Evolutionary conservation across 2,329 filamentous ascomycete species (phyloP), one percentile per base, ranked within the genome.

Genomic region (Alternaria sp.): DNA sequence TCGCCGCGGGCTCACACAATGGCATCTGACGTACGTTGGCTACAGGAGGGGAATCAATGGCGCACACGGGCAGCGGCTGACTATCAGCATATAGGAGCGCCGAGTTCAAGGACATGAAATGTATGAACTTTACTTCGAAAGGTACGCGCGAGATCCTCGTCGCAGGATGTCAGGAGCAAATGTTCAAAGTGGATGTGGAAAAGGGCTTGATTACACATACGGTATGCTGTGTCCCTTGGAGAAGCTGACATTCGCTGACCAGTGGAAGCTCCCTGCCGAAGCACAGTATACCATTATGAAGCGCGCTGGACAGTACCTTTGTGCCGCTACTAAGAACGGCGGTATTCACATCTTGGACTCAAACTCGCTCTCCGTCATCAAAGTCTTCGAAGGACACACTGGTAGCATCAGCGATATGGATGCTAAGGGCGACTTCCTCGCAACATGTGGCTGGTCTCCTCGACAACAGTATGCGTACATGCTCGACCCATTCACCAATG

Each of bases 381-480:
- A 94, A 76, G 88, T 88, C 11, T 99, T 95, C 92, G 92, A 92
- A 75, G 93, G 94, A 0, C 95, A 99, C 75, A 90, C 90, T 2
- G 92, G 92, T 9, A 87, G 89, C 53, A 92, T 99, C 76, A 97
- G 93, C 78, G 94, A 98, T 77, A 97, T 99, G 92, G 95, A 99
- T 81, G 93, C 94, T 9, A 92, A 95, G 74, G 92, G 95, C 73
- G 94, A 98, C 77, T 95, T 95, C 68, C 89, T 99, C 55, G 91
- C 98, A 22, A 98, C 95, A 5, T 99, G 95, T 78, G 95, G 95
- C 36, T 97, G 92, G 80, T 97, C 94, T 1, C 86, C 93, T 25
- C 88, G 94, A 67, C 93, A 94, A 72, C 85, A 92, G 67, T 88
- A 90, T 36, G 88, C 89, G 41, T 91, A 92, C 65, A 93, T 96